phyloP scores from a whole-genome alignment of 1,139 yeast genomes.

The Hyphopichia buzzinii region DNA sequence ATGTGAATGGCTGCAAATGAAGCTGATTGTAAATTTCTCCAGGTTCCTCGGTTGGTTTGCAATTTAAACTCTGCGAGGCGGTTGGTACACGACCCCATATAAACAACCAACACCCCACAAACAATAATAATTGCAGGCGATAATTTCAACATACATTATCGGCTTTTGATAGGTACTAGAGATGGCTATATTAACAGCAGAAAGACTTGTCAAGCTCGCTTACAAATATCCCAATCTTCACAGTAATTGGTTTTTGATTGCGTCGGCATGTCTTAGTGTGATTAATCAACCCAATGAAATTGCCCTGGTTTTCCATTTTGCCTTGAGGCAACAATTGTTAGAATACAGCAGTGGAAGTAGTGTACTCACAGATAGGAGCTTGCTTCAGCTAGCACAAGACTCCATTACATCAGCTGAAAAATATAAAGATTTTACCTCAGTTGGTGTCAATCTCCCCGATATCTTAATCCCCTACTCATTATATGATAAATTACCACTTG shows the following conservation, averaged over 20 bases:
- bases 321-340: slow-evolving; percentile 52
- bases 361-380: slow-evolving; percentile 29
- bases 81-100: not conserved
- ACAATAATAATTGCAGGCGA: not conserved
- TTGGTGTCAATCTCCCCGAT: slow-evolving; percentile 47
- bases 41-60: not conserved
- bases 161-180: too few species aligned
- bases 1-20: not conserved
- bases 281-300: slow-evolving; percentile 82
- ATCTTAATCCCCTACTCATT: slow-evolving; percentile 41
- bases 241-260: slow-evolving; percentile 66
- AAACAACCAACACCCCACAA: not conserved
- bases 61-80: not conserved
- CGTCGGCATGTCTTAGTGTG: slow-evolving; percentile 80
- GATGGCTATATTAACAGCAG: slow-evolving; percentile 48
- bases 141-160: too few species aligned
- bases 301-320: slow-evolving; percentile 72
- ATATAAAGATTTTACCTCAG: slow-evolving; percentile 39
- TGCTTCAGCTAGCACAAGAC: slow-evolving; percentile 38
- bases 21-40: not conserved
- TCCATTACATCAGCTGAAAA: slow-evolving; percentile 39
- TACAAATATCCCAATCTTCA: slow-evolving; percentile 47
- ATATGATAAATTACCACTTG: slow-evolving; percentile 38
- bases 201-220: slow-evolving; percentile 58
- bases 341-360: slow-evolving; percentile 19